Evolutionary conservation across 1,284 basidiomycete species (phyloP).

Genomic region (Athelia sp.): DNA sequence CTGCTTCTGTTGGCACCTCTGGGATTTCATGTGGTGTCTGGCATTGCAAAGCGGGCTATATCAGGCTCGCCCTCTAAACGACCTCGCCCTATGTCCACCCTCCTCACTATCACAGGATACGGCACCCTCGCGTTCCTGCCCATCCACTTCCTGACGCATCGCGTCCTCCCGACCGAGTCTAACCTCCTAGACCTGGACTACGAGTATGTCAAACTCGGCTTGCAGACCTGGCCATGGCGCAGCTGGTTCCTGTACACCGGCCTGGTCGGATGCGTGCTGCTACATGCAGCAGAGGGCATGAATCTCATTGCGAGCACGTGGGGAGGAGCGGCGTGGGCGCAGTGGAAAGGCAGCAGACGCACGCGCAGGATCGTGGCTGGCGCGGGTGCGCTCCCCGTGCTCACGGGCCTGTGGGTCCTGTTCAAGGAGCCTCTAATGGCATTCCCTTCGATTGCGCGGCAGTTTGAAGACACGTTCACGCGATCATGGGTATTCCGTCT

Average conservation of each 20-base stretch:
- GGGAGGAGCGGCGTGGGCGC: conserved; percentile 21
- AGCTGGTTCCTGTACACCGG: conserved; percentile 57
- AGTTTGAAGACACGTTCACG: conserved; percentile 36
- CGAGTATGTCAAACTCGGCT: conserved; percentile 66
- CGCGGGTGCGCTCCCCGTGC: conserved; percentile 38
- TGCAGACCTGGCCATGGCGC: conserved; percentile 54
- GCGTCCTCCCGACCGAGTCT: conserved; percentile 41
- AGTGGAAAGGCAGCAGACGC: conserved; percentile 16
- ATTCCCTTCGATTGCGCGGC: conserved; percentile 41
- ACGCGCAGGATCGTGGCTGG: conserved; percentile 26
- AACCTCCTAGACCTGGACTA: conserved; percentile 59
- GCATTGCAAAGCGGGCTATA: conserved; percentile 50
- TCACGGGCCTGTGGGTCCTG: conserved; percentile 49
- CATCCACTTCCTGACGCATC: conserved; percentile 60
- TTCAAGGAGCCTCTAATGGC: conserved; percentile 53
- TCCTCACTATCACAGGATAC: conserved; percentile 55
- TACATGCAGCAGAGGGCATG: conserved; percentile 58
- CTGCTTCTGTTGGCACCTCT: conserved; percentile 60
- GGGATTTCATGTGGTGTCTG: conserved; percentile 49
- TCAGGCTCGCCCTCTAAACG: conserved; percentile 21
- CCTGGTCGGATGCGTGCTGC: conserved; percentile 43
- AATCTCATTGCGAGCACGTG: conserved; percentile 48
- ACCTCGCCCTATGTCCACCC: conserved; percentile 29
- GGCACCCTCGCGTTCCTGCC: conserved; percentile 50
- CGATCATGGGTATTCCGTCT: conserved; percentile 27